phyloP scores from a whole-genome alignment of 2,329 filamentous ascomycete species.

The Cladophialophora bantiana region DNA sequence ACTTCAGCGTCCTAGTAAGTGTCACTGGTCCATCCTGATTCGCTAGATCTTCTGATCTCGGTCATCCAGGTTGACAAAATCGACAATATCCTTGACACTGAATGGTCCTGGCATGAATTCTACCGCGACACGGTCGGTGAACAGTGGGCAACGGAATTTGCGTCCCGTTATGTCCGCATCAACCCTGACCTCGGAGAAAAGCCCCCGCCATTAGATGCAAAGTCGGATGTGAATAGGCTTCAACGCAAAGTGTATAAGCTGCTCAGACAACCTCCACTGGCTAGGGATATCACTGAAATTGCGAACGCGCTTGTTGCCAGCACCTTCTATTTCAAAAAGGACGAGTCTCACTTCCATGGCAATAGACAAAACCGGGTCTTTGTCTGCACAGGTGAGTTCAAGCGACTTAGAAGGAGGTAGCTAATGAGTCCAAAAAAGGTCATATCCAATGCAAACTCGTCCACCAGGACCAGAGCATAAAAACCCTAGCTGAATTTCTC shows the following conservation, averaged over 20 bases:
- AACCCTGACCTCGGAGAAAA: slow-evolving; percentile 2
- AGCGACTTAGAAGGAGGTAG: not conserved
- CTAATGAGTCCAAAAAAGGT: not conserved
- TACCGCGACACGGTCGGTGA: slow-evolving; percentile 1
- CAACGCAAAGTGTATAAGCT: not conserved
- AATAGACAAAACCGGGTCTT: not conserved
- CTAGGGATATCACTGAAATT: not conserved
- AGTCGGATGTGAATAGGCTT: not conserved
- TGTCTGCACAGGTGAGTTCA: not conserved
- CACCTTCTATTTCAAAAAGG: slow-evolving; percentile 3
- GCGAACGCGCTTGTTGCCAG: not conserved
- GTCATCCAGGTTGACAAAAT: not conserved
- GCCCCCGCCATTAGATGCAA: not conserved
- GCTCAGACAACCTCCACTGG: not conserved
- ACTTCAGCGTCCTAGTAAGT: slow-evolving; percentile 2
- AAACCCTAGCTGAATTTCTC: not conserved
- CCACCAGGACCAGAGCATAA: slow-evolving; percentile 3
- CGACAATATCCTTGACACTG: slow-evolving; percentile 3
- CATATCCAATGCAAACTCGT: slow-evolving; percentile 1
- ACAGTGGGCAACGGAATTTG: slow-evolving; percentile 1
- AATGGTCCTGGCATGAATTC: slow-evolving; percentile 5
- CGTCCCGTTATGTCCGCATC: slow-evolving; percentile 6
- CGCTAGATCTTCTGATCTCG: not conserved
- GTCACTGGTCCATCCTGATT: not conserved
- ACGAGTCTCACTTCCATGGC: not conserved